phyloP scores from a whole-genome alignment of 352 stramenopile species.

The Globisporangium takayamanum region DNA sequence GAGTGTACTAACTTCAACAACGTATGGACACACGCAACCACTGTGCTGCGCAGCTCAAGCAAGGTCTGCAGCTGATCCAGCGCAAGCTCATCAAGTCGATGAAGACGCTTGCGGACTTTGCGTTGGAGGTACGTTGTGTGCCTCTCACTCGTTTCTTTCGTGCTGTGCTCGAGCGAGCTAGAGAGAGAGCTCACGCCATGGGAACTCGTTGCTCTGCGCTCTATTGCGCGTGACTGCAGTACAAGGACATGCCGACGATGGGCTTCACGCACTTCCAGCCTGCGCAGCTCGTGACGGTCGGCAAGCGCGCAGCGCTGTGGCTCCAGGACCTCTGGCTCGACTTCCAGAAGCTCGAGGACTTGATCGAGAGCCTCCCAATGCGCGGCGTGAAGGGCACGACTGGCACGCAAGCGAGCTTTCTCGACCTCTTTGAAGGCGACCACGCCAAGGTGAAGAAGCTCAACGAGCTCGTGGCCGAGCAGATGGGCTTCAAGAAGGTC shows the following conservation, averaged over 20 bases:
- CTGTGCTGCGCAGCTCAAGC: constrained; percentile 65
- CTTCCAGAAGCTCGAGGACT: constrained; percentile 91
- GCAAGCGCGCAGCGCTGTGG: constrained; percentile 97
- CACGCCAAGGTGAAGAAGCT: constrained; percentile 96
- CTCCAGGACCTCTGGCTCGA: constrained; percentile 97
- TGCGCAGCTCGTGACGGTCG: constrained; percentile 97
- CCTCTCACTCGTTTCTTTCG: too few relatives aligned
- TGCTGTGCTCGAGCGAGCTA: not conserved
- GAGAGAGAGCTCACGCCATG: not conserved
- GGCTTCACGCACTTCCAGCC: constrained; percentile 99
- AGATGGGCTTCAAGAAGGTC: constrained; percentile 97
- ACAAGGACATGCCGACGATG: constrained; percentile 96
- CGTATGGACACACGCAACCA: not conserved
- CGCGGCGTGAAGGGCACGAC: constrained; percentile 98
- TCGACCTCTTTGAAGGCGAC: constrained; percentile 98
- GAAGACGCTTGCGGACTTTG: constrained; percentile 93
- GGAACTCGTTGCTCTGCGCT: not conserved
- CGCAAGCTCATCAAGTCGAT: constrained; percentile 97
- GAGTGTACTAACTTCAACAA: too few relatives aligned
- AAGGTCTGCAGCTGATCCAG: constrained; percentile 94
- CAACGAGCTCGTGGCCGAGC: constrained; percentile 93
- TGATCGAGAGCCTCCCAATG: constrained; percentile 96
- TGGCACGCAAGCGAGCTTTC: constrained; percentile 97
- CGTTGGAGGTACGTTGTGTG: constrained; percentile 26
- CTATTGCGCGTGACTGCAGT: constrained; percentile 35